These are phyloP conservation scores for Tylopilus balloui DNA, from an alignment of 768 basidiomycete genomes.

Conservation along the genomic window DNA sequence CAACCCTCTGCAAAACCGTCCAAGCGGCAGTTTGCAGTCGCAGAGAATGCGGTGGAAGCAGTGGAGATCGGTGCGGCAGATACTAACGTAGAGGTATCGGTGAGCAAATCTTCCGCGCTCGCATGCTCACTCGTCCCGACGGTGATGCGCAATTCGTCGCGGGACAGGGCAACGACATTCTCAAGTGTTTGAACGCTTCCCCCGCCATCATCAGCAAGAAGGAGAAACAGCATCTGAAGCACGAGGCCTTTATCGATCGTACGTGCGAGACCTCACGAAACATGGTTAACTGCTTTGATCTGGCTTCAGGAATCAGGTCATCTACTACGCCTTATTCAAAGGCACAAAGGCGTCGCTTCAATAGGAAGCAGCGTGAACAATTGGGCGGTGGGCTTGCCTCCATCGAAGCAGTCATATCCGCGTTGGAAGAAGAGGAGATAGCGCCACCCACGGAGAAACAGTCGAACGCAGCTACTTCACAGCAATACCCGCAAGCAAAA, in stretches of 20 bases:
- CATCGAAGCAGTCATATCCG: slow-evolving; percentile 51
- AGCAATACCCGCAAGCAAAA: slow-evolving; percentile 13
- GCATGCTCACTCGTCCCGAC: background rate
- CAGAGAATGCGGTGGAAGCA: slow-evolving; percentile 45
- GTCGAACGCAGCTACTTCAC: slow-evolving; percentile 16
- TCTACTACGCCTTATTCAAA: slow-evolving; percentile 59
- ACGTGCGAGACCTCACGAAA: slow-evolving; percentile 9
- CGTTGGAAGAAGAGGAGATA: slow-evolving; percentile 41
- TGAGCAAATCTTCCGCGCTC: slow-evolving; percentile 21
- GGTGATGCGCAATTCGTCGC: background rate
- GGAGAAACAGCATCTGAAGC: slow-evolving; percentile 60
- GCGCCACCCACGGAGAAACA: slow-evolving; percentile 13
- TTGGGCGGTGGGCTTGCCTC: slow-evolving; percentile 47
- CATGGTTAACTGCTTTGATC: background rate
- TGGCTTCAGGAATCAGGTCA: slow-evolving; percentile 42
- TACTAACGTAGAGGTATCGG: slow-evolving; percentile 37
- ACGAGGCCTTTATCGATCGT: slow-evolving; percentile 69
- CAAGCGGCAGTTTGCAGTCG: slow-evolving; percentile 47
- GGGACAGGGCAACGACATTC: slow-evolving; percentile 43
- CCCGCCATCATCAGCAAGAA: slow-evolving; percentile 50
- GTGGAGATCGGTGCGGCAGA: slow-evolving; percentile 41
- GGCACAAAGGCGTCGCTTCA: slow-evolving; percentile 65
- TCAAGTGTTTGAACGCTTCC: slow-evolving; percentile 32
- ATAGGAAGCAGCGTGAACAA: slow-evolving; percentile 64
- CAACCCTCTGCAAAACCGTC: slow-evolving; percentile 46